phyloP scores from a whole-genome alignment of 768 basidiomycete species.

The Tulasnella sp. region DNA sequence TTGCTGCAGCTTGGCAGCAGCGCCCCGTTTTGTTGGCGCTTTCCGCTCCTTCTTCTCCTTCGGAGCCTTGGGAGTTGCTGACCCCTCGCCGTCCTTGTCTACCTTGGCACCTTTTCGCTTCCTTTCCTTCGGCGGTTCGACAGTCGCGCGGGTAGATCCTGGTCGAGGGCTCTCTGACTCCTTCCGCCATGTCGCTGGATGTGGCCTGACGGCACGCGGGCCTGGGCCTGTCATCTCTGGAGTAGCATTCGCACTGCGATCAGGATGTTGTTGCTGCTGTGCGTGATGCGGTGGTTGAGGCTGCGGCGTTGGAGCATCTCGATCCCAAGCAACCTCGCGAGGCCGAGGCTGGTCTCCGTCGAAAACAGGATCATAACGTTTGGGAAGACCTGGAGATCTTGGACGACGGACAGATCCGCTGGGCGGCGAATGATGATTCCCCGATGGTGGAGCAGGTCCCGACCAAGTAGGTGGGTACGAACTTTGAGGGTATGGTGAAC shows the following conservation, averaged over 20 bases:
- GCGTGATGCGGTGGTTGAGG: conserved; percentile 1
- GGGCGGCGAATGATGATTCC: conserved; percentile 26
- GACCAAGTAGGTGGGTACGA: neutral
- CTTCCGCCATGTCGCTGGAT: conserved; percentile 15
- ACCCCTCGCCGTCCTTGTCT: conserved; percentile 20
- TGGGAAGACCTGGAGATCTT: neutral
- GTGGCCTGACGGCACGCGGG: neutral
- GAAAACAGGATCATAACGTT: conserved; percentile 52
- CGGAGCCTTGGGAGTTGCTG: conserved; percentile 10
- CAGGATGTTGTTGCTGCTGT: conserved; percentile 11
- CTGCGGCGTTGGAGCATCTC: conserved; percentile 6
- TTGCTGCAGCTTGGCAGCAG: conserved; percentile 14
- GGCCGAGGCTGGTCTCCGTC: neutral
- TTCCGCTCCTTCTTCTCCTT: conserved; percentile 24
- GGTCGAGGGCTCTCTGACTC: conserved; percentile 15
- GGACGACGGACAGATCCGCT: neutral
- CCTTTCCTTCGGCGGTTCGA: conserved; percentile 20
- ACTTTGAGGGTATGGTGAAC: neutral
- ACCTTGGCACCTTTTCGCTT: conserved; percentile 14
- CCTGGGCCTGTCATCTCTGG: conserved; percentile 4
- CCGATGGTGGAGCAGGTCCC: neutral
- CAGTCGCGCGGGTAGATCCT: conserved; percentile 6
- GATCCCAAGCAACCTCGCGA: conserved; percentile 1
- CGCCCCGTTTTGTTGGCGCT: conserved; percentile 17
- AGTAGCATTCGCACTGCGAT: conserved; percentile 4